A percentile compares a stretch with the other conserved stretches of the same genome.
phyloP scores from a whole-genome alignment of 306 rosid genomes.

The Begonia masoniana region DNA sequence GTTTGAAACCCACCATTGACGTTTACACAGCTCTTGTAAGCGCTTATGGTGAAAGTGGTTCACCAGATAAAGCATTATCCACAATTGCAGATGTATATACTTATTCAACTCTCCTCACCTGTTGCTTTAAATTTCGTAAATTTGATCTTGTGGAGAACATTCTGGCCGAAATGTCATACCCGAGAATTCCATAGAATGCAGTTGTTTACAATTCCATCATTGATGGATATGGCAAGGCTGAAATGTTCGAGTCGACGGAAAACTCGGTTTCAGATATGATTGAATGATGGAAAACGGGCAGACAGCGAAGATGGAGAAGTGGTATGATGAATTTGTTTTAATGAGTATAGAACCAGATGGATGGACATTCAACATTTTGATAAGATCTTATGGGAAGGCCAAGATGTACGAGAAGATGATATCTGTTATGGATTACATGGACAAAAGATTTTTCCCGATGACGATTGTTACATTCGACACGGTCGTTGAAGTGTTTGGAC shows the following conservation, averaged over 20 bases:
- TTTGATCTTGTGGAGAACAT: conserved; percentile 44
- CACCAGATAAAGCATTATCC: conserved; percentile 50
- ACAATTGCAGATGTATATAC: conserved; percentile 55
- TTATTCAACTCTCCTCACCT: conserved; percentile 51
- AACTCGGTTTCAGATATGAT: conserved; percentile 50
- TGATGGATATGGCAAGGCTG: conserved; percentile 63
- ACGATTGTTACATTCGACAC: conserved; percentile 65
- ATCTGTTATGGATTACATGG: conserved; percentile 59
- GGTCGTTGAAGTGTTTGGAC: conserved; percentile 63
- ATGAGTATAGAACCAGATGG: conserved; percentile 68
- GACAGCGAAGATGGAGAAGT: conserved; percentile 75
- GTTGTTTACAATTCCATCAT: conserved; percentile 71
- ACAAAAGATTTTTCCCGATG: conserved; percentile 50
- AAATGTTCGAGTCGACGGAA: conserved; percentile 78
- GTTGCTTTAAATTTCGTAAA: conserved; percentile 44
- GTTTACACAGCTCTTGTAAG: conserved; percentile 79
- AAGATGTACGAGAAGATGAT: conserved; percentile 54
- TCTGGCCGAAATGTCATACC: conserved; percentile 56
- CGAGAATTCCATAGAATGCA: conserved; percentile 42
- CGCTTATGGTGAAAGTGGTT: conserved; percentile 65
- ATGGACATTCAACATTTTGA: conserved; percentile 72
- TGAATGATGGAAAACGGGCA: conserved; percentile 61
- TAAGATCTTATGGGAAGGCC: conserved; percentile 70
- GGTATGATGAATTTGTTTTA: conserved; percentile 80
- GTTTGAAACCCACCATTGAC: conserved; percentile 66